These are phyloP conservation scores for Bruguiera hainesii DNA, from an alignment of 441 rosid genomes.

Conservation along the genomic window DNA sequence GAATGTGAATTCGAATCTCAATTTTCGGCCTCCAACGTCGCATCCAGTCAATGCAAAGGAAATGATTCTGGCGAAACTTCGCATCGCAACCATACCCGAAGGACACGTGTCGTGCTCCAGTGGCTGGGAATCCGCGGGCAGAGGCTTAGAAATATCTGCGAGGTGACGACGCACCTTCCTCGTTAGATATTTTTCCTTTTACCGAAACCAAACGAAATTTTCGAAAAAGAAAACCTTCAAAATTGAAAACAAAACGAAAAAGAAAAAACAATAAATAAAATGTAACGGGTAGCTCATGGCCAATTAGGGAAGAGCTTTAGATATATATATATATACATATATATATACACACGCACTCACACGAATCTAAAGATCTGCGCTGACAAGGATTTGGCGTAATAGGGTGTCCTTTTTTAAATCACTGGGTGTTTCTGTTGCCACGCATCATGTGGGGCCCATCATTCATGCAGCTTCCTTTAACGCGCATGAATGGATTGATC, in stretches of 20 bases:
- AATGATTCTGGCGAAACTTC: background rate
- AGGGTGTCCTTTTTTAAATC: too few species aligned
- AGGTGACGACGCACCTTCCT: background rate
- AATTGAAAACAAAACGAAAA: background rate
- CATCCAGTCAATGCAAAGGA: too few species aligned
- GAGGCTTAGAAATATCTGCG: slow-evolving; percentile 32
- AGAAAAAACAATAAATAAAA: background rate
- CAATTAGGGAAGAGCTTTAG: slow-evolving; percentile 33
- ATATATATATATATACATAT: slow-evolving; percentile 12
- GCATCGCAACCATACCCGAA: background rate
- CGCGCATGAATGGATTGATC: too few species aligned
- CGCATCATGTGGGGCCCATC: background rate
- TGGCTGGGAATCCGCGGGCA: slow-evolving; percentile 21
- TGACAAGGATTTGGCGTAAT: too few species aligned
- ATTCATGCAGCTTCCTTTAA: too few species aligned
- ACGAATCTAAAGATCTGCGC: too few species aligned
- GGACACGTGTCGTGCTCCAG: slow-evolving; percentile 23
- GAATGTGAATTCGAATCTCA: too few species aligned
- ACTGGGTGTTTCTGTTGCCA: background rate
- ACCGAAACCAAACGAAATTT: too few species aligned
- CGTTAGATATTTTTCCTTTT: slow-evolving; percentile 13
- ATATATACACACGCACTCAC: background rate
- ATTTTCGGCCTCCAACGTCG: too few species aligned
- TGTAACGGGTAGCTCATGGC: slow-evolving; percentile 17
- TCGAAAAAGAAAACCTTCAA: too few species aligned